Base-by-base conservation (phyloP, 2,329 filamentous ascomycete genomes). In the Talaromyces islandicus region DNA sequence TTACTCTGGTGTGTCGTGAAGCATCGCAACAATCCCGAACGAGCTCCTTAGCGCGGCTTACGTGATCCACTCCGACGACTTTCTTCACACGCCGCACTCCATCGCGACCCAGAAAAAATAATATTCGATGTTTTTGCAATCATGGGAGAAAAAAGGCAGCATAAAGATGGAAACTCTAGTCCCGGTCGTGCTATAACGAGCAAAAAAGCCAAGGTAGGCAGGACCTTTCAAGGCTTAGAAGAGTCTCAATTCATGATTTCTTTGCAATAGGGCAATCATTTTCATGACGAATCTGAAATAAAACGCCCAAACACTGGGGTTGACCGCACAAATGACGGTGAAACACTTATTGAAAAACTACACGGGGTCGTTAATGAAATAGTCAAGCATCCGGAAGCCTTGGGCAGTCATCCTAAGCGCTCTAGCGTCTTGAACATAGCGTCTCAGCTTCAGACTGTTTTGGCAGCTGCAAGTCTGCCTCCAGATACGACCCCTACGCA, bases 111-210 rank as follows among this genome's bases (percentile, higher is more conserved):
- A 3, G 9, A n/a, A 12, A 14, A 24, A 46, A 12, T 7, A 19
- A 46, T 6, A 46, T 6, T 24, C 19, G 2, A 19, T 46, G 21
- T 46, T 46, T 46, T 7, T 46, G 21, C 43, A 24, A 14, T 19
- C 54, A 73, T 73, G 71, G 64, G 63, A 52, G 62, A 60, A 21
- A 73, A 72, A 61, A 66, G 70, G 35, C 64, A 66, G 35, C 61
- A 63, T 5, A 56, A 59, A 1, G 64, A 65, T 32, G 54, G 61
- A 21, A 21, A 11, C 11, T 21, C 43, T 19, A 24, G 14, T 24
- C 7, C 7, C 19, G 43, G 5, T 46, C n/a, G 43, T 5, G 7
- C 3, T 50, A 29, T 30, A 7, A 5, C 17, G 50, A 51, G 14
- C 10, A 68, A 68, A 51, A 63, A 62, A 55, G 27, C 51, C 30